A percentile compares a stretch with the other conserved stretches of the same genome.
phyloP scores from a whole-genome alignment of 257 asterid species.

The Lycium barbarum region DNA sequence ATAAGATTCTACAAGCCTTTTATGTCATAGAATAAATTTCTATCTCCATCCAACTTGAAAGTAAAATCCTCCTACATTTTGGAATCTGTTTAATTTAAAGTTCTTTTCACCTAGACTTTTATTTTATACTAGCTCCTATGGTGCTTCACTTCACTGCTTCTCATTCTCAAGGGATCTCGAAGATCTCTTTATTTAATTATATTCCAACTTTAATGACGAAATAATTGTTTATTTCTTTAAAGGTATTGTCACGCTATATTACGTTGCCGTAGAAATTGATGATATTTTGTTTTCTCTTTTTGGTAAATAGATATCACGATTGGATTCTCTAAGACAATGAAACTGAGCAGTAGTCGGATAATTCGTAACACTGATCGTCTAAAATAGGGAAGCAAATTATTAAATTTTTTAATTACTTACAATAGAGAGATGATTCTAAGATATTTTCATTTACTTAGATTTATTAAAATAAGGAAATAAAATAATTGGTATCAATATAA shows the following conservation, averaged over 20 bases:
- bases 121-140: not conserved
- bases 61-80: not conserved
- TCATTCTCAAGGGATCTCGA: not conserved
- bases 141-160: not conserved
- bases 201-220: not conserved
- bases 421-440: not conserved
- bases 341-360: not conserved
- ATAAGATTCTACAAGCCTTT: not conserved
- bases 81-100: not conserved
- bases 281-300: not conserved
- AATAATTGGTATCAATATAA: not conserved
- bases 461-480: not conserved
- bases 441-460: not conserved
- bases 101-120: not conserved
- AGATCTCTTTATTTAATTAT: not conserved
- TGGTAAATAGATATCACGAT: no score
- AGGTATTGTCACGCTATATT: not conserved
- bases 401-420: not conserved
- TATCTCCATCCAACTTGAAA: conserved; percentile 20
- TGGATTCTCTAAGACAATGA: not conserved
- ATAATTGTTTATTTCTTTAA: not conserved
- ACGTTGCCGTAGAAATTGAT: not conserved
- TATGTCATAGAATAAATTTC: not conserved
- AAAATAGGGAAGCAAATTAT: not conserved
- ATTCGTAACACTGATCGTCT: not conserved